Evolutionary conservation across 192 early-diverging fungal species (phyloP), one percentile per base, ranked within the genome.

Genomic region (Dissophora globulifera): DNA sequence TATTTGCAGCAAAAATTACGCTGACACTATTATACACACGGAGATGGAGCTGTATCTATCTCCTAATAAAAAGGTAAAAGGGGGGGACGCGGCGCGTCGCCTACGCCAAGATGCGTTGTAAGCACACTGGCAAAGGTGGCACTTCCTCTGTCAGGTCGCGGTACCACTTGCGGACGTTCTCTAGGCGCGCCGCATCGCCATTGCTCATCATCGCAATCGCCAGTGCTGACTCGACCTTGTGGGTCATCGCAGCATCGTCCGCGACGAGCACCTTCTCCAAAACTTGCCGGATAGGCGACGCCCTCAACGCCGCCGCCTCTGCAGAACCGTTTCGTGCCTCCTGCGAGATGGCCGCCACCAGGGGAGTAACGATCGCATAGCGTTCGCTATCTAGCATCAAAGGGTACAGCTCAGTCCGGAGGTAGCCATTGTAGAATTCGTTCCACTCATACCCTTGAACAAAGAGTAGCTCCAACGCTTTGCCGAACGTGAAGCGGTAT

Each of bases 401-500:
- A 29, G 56, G 52, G 25, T 56, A 35, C 2, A 76, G 13, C 0
- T 61, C 26, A 0, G 72, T 41, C n/a, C 65, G 66, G 50, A 76
- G 25, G 33, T 47, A 56, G 13, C 67, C 45, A 31, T 67, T 67
- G 53, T 56, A 76, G 2, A 76, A 41, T 31, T 76, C 72, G 17
- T 45, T 31, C 64, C 72, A 66, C 4, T 62, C 64, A 13, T 61
- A 67, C 16, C 50, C 63, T 31, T 76, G 64, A 2, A 76, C 16
- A 15, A 76, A 33, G 5, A 76, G 31, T 19, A 76, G 43, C 32
- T 76, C 72, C 8, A 76, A 58, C 3, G 63, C 62, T 47, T 67
- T 76, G n/a, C 51, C 50, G 15, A 56, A 17, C 5, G 58, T 31
- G 19, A 76, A 76, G 13, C 52, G 31, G 6, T 40, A 41, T 1